Percentiles rank a stretch among this genome's conserved stretches.
Conservation (phyloP, 306 rosid species). For the Acacia crassicarpa region DNA sequence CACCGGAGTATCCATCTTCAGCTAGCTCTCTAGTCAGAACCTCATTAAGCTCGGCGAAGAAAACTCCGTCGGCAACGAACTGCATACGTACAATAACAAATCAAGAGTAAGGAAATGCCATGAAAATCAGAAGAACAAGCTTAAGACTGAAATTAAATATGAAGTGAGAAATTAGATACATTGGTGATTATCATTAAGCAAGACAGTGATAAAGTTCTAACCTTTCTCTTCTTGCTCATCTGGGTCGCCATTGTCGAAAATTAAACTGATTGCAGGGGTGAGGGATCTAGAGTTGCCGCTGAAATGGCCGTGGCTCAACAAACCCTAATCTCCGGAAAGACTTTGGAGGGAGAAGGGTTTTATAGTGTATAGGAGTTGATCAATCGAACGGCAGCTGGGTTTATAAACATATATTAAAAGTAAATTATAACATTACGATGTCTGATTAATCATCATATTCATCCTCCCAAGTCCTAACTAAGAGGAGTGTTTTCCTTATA, state of each 20-base stretch:
- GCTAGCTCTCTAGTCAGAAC: conserved; percentile 74
- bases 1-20: conserved; percentile 81
- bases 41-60: conserved; percentile 78
- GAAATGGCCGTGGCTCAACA: conserved; percentile 16
- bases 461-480: no score
- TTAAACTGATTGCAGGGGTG: conserved; percentile 32
- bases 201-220: background rate
- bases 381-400: conserved; percentile 32
- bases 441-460: no score
- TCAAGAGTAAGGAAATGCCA: background rate
- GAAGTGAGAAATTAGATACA: background rate
- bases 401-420: no score
- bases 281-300: background rate
- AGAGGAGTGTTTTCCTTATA: no score
- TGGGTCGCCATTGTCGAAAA: conserved; percentile 61
- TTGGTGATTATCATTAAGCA: background rate
- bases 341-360: background rate
- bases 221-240: conserved; percentile 64
- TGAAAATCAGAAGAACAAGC: background rate
- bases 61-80: conserved; percentile 86
- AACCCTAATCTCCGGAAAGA: conserved; percentile 38
- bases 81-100: conserved; percentile 4
- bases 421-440: no score
- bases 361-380: background rate
- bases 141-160: background rate